Evolutionary conservation across 257 asterid species (phyloP), one percentile per base, ranked within the genome.

Genomic region (Solanum habrochaites): DNA sequence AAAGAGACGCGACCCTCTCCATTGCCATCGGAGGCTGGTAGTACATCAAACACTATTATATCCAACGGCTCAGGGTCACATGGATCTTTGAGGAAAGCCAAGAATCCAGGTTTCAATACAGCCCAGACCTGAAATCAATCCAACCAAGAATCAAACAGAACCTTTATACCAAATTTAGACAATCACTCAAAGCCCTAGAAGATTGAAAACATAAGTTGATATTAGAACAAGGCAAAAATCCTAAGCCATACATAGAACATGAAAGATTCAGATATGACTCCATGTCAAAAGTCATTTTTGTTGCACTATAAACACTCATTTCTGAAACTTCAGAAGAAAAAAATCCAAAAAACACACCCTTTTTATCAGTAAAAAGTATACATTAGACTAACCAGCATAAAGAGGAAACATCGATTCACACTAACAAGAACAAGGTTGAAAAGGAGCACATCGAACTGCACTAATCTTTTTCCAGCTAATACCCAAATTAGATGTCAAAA

Each of bases 41-140:
- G 91, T 72, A 97, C 97, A 94, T 97, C 98, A 91, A 97, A 97
- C 69, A 97, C 98, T 88, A 97, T 90, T 88, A 97, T 94, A 89
- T 97, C 99, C 77, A 97, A 83, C 80, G 97, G 99, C 90, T 88
- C 93, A 74, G 94, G 88, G 86, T 97, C 98, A 88, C 92, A 94
- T 25, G 98, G 99, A 90, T 94, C 95, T 90, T 93, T 97, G 75
- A 97, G 98, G 84, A 97, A 93, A 89, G 98, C 99, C 95, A 97
- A 88, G 91, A 97, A 97, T 89, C 99, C 98, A 88, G 99, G 98
- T 89, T 97, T 97, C 47, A 97, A 89, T 56, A 97, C 98, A 21
- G 98, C 98, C 99, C 99, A 97, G 81, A 97, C 99, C 99, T 97
- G 93, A 78, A 94, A 62, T 86, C 77, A 77, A 87, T 83, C 86